Evolutionary conservation across 306 rosid genomes (phyloP).

Genomic region (Astragalus glycyphyllos): DNA sequence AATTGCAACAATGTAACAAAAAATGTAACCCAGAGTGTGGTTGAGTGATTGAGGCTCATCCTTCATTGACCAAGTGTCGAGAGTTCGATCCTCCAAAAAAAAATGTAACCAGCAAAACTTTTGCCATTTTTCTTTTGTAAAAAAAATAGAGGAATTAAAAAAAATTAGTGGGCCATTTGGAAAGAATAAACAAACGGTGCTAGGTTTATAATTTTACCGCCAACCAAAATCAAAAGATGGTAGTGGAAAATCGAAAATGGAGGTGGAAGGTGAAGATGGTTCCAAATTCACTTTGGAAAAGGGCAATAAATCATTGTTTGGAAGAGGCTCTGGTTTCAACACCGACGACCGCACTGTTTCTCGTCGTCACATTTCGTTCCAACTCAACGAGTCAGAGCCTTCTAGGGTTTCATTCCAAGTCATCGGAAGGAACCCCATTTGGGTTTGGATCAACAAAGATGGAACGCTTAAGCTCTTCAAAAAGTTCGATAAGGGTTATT

Average conservation of each 20-base stretch:
- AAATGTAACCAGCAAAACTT: no score
- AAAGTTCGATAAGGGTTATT: constrained; percentile 62
- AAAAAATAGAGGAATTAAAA: no score
- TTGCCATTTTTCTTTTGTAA: no score
- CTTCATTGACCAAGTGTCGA: no score
- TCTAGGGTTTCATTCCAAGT: constrained; percentile 71
- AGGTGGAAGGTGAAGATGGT: constrained; percentile 64
- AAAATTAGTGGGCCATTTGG: no score
- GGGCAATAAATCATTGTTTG: constrained; percentile 41
- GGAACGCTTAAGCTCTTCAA: constrained; percentile 52
- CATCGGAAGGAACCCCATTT: constrained; percentile 77
- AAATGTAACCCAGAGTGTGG: no score
- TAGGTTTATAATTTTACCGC: no score
- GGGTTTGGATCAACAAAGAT: constrained; percentile 54
- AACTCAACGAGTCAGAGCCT: constrained; percentile 38
- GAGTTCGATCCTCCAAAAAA: no score
- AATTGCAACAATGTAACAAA: no score
- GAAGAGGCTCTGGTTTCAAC: constrained; percentile 68
- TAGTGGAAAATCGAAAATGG: constrained; percentile 42
- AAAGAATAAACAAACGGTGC: no score
- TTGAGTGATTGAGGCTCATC: no score
- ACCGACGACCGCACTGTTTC: constrained; percentile 69
- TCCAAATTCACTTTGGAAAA: constrained; percentile 42
- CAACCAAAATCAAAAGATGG: neutral
- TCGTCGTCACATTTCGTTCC: constrained; percentile 64